Evolutionary conservation across 192 early-diverging fungal genomes (phyloP), one percentile per base, ranked within the genome.

Genomic region (Diversispora eburnea): DNA sequence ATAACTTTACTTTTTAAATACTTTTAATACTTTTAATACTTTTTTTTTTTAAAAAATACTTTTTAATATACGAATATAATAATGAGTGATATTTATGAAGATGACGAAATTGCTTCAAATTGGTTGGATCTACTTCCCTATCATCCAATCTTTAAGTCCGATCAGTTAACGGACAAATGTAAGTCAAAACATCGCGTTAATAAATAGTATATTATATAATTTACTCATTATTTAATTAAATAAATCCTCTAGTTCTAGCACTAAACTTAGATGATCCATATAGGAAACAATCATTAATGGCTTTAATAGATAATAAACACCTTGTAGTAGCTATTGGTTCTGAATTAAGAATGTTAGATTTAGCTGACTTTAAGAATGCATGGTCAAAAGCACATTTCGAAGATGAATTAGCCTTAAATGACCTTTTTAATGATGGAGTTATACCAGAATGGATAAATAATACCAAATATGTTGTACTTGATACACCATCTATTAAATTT

Each of bases 401-500:
- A 59, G 57, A 43, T 45, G 56, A 71, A 56, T 47, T 59, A 0
- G 43, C 45, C 3, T 9, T 12, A 13, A 19, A 10, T 72, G 47
- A 41, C 47, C 13, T 55, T 49, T 45, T 25, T 19, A 10, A 55
- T 54, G 33, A 47, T 48, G 43, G 46, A 6, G 13, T 46, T 62
- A 4, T 48, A 49, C 49, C 48, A 8, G 61, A 52, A 41, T 64
- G 72, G 62, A 62, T 73, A 33, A 10, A 49, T 9, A 43, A 73
- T 20, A 48, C 48, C 0, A 64, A 73, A 39, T 52, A 73, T 45
- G 9, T 65, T 8, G 47, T 52, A 64, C 72, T 41, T 54, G 70
- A 83, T n/a, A 79, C 80, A 19, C 81, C 83, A 15, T 45, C 71
- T 17, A 75, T 88, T n/a, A 79, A 78, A 22, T 93, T 89, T 70